A percentile compares a stretch with the other conserved stretches of the same genome.
Conservation (phyloP, 371 early-diverging fungal species). For the Syncephalastrum contaminatum region DNA sequence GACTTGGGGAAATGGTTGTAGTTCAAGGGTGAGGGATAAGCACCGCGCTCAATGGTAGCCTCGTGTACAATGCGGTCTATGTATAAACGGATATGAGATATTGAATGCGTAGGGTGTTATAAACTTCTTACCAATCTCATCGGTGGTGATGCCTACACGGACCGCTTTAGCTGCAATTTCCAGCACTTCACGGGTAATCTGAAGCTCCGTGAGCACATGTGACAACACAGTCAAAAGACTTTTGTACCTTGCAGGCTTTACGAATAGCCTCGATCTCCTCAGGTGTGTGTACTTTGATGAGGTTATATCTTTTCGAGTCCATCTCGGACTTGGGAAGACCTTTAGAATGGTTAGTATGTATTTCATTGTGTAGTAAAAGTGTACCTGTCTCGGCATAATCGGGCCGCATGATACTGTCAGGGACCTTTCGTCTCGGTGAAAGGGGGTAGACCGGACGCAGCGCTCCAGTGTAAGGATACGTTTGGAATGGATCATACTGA, state of each 20-base stretch:
- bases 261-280: constrained; percentile 87
- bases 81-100: neutral
- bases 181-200: constrained; percentile 86
- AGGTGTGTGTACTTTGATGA: constrained; percentile 65
- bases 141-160: constrained; percentile 87
- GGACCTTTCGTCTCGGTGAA: constrained; percentile 77
- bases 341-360: neutral
- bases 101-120: neutral
- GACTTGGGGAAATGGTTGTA: constrained; percentile 92
- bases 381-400: constrained; percentile 80
- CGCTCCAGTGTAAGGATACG: constrained; percentile 77
- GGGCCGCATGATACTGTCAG: constrained; percentile 72
- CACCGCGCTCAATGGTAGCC: constrained; percentile 79
- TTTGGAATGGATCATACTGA: constrained; percentile 50
- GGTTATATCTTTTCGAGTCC: constrained; percentile 59
- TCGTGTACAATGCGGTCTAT: constrained; percentile 82
- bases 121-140: constrained; percentile 65
- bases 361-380: neutral
- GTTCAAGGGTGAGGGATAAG: constrained; percentile 95
- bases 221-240: neutral
- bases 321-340: neutral
- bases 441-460: constrained; percentile 88
- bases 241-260: constrained; percentile 67
- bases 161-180: constrained; percentile 78
- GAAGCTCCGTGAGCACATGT: neutral